Evolutionary conservation across 768 basidiomycete genomes (phyloP).

Genomic region (Royoungia palumana): DNA sequence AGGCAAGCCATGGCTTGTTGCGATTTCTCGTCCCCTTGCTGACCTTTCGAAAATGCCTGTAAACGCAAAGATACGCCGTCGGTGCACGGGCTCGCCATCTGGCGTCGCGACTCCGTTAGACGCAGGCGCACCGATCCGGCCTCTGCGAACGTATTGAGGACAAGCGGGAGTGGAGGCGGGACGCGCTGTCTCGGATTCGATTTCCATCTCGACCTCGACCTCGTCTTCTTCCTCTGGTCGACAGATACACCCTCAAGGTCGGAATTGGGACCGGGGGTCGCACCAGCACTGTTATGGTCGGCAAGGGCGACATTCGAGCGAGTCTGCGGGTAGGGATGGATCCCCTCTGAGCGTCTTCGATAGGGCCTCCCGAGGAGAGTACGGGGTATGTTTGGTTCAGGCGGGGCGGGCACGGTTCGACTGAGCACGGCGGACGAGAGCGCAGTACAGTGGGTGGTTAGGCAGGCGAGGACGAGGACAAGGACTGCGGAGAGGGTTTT

Average conservation of each 20-base stretch:
- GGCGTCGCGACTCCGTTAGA: neutral
- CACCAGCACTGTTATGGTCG: neutral
- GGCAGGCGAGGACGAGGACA: conserved; percentile 7
- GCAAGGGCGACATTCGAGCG: neutral
- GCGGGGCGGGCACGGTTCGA: neutral
- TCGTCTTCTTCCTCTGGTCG: neutral
- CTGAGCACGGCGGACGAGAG: conserved; percentile 1
- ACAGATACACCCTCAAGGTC: neutral
- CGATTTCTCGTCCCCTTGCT: neutral
- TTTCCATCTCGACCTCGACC: neutral
- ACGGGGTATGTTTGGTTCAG: conserved; percentile 4
- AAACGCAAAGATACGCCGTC: neutral
- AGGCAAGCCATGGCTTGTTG: neutral
- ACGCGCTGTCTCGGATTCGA: too few relatives aligned
- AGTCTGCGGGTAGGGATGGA: neutral
- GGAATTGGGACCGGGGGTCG: neutral
- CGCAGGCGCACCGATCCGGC: neutral
- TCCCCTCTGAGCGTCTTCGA: neutral
- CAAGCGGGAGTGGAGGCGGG: conserved; percentile 2
- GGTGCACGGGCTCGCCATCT: neutral
- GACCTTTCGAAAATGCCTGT: neutral
- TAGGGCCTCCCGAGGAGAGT: conserved; percentile 16
- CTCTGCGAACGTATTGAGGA: neutral
- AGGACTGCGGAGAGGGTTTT: neutral
- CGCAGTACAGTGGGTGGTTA: conserved; percentile 7